These are phyloP conservation scores for Domatiomyces globalis DNA, from an alignment of 2,329 filamentous ascomycete genomes.

Conservation along the genomic window DNA sequence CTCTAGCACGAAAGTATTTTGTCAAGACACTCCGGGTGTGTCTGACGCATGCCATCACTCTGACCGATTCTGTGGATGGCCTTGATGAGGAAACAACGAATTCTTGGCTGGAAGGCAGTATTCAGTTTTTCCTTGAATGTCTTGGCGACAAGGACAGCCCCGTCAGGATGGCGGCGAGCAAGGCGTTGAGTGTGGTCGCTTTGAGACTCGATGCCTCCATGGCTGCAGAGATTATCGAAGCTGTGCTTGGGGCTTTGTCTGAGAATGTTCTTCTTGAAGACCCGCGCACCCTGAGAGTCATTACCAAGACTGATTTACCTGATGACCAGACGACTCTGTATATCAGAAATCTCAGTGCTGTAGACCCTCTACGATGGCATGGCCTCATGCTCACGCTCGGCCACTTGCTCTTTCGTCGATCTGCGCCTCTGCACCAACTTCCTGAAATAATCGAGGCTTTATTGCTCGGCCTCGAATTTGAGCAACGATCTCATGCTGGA, in stretches of 20 bases:
- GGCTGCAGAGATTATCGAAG: slow-evolving; percentile 75
- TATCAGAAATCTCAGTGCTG: slow-evolving; percentile 51
- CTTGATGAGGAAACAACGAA: slow-evolving; percentile 17
- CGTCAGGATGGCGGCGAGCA: slow-evolving; percentile 79
- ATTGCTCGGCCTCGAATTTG: slow-evolving; percentile 68
- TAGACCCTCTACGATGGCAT: slow-evolving; percentile 80
- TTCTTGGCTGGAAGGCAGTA: slow-evolving; percentile 60
- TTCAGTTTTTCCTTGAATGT: slow-evolving; percentile 65
- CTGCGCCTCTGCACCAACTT: slow-evolving; percentile 57
- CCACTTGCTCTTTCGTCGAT: slow-evolving; percentile 72
- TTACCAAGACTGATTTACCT: slow-evolving; percentile 22
- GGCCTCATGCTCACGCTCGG: slow-evolving; percentile 77
- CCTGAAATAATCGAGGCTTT: slow-evolving; percentile 62
- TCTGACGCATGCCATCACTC: slow-evolving; percentile 48
- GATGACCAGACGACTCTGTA: slow-evolving; percentile 23
- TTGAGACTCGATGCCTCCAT: slow-evolving; percentile 65
- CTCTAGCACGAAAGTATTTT: slow-evolving; percentile 64
- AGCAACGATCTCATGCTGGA: slow-evolving; percentile 76
- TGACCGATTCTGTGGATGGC: slow-evolving; percentile 30
- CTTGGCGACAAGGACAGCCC: slow-evolving; percentile 81
- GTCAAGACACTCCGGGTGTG: slow-evolving; percentile 75
- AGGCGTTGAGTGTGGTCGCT: slow-evolving; percentile 76
- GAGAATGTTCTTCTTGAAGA: slow-evolving; percentile 48
- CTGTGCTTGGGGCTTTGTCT: slow-evolving; percentile 55
- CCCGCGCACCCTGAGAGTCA: slow-evolving; percentile 26